Base-by-base conservation (phyloP, 331 rosid species). In the Pyrus hybrid region DNA sequence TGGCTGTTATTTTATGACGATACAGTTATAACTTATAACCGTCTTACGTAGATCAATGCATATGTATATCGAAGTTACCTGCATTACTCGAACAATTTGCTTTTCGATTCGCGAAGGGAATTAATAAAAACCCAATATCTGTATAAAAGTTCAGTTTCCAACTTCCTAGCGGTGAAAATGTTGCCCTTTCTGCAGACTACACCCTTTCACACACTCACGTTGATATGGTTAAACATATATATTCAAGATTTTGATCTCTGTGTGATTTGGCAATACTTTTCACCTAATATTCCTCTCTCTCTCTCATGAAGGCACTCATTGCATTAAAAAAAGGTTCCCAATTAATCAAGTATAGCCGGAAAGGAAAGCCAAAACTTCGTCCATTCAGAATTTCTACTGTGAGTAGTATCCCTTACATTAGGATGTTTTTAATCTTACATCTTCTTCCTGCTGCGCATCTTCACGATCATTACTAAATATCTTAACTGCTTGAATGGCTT, bases 321-420 rank as follows among this genome's bases (percentile, higher is more conserved):
- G 75, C 82, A 70, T 87, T 94, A 51, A 94, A 94, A 79, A 91
- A 81, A 74, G 98, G 98, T 37, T 81, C 92, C 72, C 96, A 88
- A 69, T 76, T 91, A 78, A 77, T 91, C 72, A 91, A 94, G 93
- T 91, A 41, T 41, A 41, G 45, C 45, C 45, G 93, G 37, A 81
- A 94, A 84, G 93, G 96, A 77, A 90, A 87, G 83, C 98, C 97
- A 51, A 91, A 90, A 77, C 73, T 94, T 81, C 77, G 88, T 85
- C 80, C 86, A 28, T 91, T 94, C 88, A 86, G 96, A 89, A 85
- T 94, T 77, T 94, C 98, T 82, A 13, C 76, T 70, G 97, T 91
- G 72, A 88, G 92, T 76, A 68, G 64, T 86, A 80, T 47, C 71
- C 78, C 25, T 25, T 67, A 2, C 23, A 35, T 35, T 35, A 35